Conservation (phyloP, 352 stramenopile species). For the Phytopythium cucurbitacearum region DNA sequence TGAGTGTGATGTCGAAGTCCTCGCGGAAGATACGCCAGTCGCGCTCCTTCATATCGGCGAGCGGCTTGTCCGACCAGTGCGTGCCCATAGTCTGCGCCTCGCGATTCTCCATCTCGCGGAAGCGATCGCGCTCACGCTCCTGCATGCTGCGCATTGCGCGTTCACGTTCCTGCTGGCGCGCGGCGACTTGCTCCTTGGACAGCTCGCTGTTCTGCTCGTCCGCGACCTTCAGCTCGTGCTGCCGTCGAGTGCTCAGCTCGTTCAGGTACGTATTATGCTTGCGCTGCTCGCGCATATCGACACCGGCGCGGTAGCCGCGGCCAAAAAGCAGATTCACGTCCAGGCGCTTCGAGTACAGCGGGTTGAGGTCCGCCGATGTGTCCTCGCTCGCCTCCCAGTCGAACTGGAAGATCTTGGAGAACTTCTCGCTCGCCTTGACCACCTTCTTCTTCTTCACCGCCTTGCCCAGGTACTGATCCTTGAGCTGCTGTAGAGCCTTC, state of each 20-base stretch:
- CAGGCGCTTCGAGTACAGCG: conserved; percentile 86
- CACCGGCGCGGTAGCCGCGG: conserved; percentile 89
- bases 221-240: conserved; percentile 68
- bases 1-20: conserved; percentile 98
- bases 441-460: conserved; percentile 86
- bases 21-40: conserved; percentile 99
- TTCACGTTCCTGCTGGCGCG: conserved; percentile 66
- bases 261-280: conserved; percentile 89
- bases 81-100: conserved; percentile 72
- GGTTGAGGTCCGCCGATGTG: conserved; percentile 89
- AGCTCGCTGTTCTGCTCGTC: conserved; percentile 63
- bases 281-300: conserved; percentile 92
- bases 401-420: conserved; percentile 92
- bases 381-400: conserved; percentile 92
- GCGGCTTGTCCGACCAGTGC: conserved; percentile 93
- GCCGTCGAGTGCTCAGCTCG: conserved; percentile 82
- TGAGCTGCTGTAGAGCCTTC: conserved; percentile 77
- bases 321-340: conserved; percentile 91
- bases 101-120: conserved; percentile 60
- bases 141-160: conserved; percentile 71
- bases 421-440: conserved; percentile 92
- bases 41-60: conserved; percentile 93
- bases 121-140: conserved; percentile 44
- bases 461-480: conserved; percentile 89
- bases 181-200: conserved; percentile 52